Conservation (phyloP, 495 filamentous ascomycete species). For the Xylaria palmicola region DNA sequence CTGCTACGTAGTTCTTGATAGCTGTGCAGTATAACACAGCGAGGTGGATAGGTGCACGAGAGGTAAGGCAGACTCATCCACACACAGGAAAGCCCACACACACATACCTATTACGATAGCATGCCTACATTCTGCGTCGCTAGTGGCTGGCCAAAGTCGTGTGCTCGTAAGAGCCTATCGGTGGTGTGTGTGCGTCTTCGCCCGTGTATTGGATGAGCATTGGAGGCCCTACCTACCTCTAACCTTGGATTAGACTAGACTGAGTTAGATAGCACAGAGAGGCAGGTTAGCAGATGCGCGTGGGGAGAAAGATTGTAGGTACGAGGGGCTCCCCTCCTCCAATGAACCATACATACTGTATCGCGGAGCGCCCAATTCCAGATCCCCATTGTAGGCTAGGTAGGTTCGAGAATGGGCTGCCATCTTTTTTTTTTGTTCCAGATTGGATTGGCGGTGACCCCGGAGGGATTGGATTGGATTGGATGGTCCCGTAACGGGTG, state of each 20-base stretch:
- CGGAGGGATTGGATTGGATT: no score
- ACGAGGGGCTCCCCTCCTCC: neutral
- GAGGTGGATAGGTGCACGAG: no score
- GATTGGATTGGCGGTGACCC: neutral
- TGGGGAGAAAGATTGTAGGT: neutral
- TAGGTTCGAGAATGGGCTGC: no score
- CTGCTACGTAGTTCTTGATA: no score
- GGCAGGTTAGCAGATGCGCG: neutral
- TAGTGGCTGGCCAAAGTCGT: neutral
- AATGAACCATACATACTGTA: neutral
- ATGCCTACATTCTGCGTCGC: neutral
- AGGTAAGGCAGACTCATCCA: neutral
- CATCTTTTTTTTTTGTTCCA: no score
- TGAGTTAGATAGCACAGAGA: no score
- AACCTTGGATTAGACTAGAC: no score
- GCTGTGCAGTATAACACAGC: no score
- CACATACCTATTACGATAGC: neutral
- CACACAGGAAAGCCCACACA: neutral
- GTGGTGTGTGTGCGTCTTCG: neutral
- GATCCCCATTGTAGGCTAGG: neutral
- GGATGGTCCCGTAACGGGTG: no score
- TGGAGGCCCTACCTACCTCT: no score
- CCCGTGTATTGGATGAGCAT: constrained; percentile 1
- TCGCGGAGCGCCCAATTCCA: constrained; percentile 13
- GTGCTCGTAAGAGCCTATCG: neutral